phyloP scores from a whole-genome alignment of 2,329 filamentous ascomycete genomes.

The Trichophyton schoenleinii region DNA sequence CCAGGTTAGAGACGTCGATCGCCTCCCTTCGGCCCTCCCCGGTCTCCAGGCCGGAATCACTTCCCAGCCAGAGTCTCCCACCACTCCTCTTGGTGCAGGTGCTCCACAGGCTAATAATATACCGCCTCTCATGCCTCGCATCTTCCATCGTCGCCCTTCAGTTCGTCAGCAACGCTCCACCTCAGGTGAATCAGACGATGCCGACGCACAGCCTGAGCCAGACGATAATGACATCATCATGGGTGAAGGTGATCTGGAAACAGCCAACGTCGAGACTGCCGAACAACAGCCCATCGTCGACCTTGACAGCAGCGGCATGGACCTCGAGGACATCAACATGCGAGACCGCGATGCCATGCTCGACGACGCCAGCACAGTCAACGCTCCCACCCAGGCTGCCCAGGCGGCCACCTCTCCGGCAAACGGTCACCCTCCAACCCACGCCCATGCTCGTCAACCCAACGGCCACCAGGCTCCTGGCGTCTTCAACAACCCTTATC shows the following conservation, averaged over 20 bases:
- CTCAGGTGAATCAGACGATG: constrained; percentile 78
- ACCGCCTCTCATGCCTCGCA: constrained; percentile 44
- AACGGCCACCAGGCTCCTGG: constrained; percentile 54
- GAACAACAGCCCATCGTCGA: constrained; percentile 54
- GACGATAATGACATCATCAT: constrained; percentile 78
- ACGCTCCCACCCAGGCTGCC: constrained; percentile 54
- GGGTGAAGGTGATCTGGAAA: constrained; percentile 46
- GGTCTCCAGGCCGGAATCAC: constrained; percentile 55
- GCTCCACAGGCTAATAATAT: constrained; percentile 40
- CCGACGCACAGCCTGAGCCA: constrained; percentile 41
- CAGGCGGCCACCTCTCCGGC: constrained; percentile 51
- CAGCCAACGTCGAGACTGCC: neutral
- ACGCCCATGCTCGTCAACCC: constrained; percentile 45
- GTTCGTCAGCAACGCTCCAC: constrained; percentile 80
- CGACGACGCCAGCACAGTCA: constrained; percentile 67
- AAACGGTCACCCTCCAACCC: constrained; percentile 53
- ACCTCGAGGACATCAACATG: constrained; percentile 76
- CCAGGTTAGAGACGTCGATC: constrained; percentile 52
- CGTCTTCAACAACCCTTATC: constrained; percentile 57
- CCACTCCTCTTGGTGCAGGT: constrained; percentile 59
- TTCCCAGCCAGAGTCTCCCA: constrained; percentile 88
- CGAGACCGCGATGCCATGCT: constrained; percentile 61
- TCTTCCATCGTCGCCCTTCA: constrained; percentile 53
- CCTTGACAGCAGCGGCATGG: constrained; percentile 61
- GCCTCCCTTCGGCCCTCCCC: constrained; percentile 69